Base-by-base conservation (phyloP, 2,329 filamentous ascomycete genomes). In the Sarocladium kiliense region DNA sequence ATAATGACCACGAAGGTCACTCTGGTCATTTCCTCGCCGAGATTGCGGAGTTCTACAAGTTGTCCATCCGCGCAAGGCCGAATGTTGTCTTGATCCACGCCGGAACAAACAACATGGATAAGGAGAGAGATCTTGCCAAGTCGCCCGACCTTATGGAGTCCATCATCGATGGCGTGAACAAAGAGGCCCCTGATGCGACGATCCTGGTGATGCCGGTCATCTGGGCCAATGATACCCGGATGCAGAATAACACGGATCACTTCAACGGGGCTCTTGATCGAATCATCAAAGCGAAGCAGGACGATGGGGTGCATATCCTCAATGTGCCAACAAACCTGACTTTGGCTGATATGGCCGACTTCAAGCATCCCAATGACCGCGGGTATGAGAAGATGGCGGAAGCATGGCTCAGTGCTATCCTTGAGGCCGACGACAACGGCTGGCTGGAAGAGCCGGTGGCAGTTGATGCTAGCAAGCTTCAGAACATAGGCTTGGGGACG, bases 371-470 rank as follows among this genome's bases (percentile, higher is more conserved):
- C 2, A 63, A 64, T 21, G 67, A 71, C 27, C 59, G 25, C 0
- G 72, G 72, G 12, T 72, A 73, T 54, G 58, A 60, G 54, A 71
- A 72, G 63, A 72, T 74, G 69, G 71, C 71, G 18, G 56, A 61
- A 19, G 54, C 69, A 6, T 73, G 69, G 69, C 65, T 64, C 44
- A 55, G 42, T 2, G 64, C 62, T 14, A 65, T 70, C 44, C 50
- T 59, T 47, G 61, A 66, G 44, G 67, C 64, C 3, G 45, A 57
- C 18, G 57, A 58, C 9, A 36, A 41, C 2, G 58, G 49, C 27
- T 57, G 57, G 55, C 36, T 64, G 18, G 54, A 57, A 7, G 19
- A 30, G 1, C 58, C 61, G 6, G 55, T 32, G n/a, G 30, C 47
- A 19, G 45, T 62, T 12, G 19, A 61, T 27, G 42, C 36, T 4